These are phyloP conservation scores for Wakefieldia striispora DNA, from an alignment of 768 basidiomycete genomes.

Conservation along the genomic window DNA sequence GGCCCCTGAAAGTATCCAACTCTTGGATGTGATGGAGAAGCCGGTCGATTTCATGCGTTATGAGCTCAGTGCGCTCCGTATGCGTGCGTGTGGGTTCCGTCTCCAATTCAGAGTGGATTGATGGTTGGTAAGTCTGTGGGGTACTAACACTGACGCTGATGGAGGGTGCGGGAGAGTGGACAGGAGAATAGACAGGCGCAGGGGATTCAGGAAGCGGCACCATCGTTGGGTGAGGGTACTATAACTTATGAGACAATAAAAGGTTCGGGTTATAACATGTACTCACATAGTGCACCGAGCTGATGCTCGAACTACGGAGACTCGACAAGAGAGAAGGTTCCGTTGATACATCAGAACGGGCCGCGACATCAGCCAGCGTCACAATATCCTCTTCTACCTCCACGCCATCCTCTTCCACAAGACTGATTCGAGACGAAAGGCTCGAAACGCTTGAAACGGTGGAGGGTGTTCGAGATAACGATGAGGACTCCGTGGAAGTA, in stretches of 20 bases:
- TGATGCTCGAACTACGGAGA: constrained; percentile 22
- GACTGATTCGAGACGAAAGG: constrained; percentile 38
- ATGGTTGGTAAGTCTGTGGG: constrained; percentile 46
- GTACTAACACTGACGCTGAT: constrained; percentile 51
- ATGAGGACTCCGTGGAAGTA: constrained; percentile 30
- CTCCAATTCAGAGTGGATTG: constrained; percentile 43
- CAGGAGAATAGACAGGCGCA: constrained; percentile 31
- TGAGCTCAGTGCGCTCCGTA: constrained; percentile 38
- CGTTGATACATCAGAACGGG: constrained; percentile 43
- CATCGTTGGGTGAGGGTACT: constrained; percentile 34
- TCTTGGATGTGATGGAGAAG: constrained; percentile 58
- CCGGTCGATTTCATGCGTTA: constrained; percentile 51
- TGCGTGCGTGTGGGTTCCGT: constrained; percentile 42
- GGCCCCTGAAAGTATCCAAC: constrained; percentile 58
- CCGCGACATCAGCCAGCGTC: constrained; percentile 17
- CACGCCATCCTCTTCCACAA: constrained; percentile 30
- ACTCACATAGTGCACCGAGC: constrained; percentile 37
- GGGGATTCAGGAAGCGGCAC: constrained; percentile 24
- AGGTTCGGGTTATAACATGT: neutral
- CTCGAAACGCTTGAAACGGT: constrained; percentile 41
- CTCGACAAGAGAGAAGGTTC: constrained; percentile 59
- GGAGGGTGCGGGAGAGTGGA: constrained; percentile 40
- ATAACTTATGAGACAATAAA: constrained; percentile 3
- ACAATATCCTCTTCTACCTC: constrained; percentile 30
- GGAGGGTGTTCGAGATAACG: constrained; percentile 39